These are phyloP conservation scores for Cryptococcus floricola DNA, from an alignment of 1,284 basidiomycete genomes.

Conservation along the genomic window DNA sequence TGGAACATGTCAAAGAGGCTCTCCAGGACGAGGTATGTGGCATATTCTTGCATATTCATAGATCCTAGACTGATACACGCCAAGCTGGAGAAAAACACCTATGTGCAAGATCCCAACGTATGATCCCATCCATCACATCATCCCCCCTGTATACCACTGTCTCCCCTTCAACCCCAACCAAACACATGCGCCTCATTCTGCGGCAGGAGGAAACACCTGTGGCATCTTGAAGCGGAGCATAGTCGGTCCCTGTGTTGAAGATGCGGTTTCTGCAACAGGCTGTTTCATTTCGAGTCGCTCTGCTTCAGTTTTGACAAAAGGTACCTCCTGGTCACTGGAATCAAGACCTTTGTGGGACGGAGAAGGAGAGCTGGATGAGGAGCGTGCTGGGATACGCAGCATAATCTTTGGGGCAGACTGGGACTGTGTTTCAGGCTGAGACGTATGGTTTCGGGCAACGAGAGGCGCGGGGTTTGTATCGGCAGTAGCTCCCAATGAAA, in stretches of 20 bases:
- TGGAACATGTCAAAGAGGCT: slow-evolving; percentile 36
- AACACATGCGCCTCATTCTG: no score
- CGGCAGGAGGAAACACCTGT: background rate
- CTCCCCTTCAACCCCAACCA: no score
- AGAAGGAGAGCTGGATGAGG: background rate
- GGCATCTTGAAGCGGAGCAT: background rate
- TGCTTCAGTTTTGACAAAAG: background rate
- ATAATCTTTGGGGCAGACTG: slow-evolving; percentile 14
- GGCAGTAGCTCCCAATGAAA: background rate
- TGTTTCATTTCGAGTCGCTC: background rate
- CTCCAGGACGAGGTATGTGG: slow-evolving; percentile 39
- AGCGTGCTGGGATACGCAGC: slow-evolving; percentile 18
- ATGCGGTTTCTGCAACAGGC: background rate
- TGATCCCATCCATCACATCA: slow-evolving; percentile 5
- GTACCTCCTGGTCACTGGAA: no score
- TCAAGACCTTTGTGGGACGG: background rate
- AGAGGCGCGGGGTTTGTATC: background rate
- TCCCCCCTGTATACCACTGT: no score
- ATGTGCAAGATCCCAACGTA: slow-evolving; percentile 34
- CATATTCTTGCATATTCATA: background rate
- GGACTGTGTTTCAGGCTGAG: background rate
- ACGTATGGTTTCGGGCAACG: background rate
- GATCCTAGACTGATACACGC: slow-evolving; percentile 1
- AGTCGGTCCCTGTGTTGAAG: background rate
- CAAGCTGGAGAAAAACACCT: slow-evolving; percentile 47